Evolutionary conservation across 106 monocot genomes (phyloP), one percentile per base, ranked within the genome.

Genomic region (Alisma plantagoaquatica): DNA sequence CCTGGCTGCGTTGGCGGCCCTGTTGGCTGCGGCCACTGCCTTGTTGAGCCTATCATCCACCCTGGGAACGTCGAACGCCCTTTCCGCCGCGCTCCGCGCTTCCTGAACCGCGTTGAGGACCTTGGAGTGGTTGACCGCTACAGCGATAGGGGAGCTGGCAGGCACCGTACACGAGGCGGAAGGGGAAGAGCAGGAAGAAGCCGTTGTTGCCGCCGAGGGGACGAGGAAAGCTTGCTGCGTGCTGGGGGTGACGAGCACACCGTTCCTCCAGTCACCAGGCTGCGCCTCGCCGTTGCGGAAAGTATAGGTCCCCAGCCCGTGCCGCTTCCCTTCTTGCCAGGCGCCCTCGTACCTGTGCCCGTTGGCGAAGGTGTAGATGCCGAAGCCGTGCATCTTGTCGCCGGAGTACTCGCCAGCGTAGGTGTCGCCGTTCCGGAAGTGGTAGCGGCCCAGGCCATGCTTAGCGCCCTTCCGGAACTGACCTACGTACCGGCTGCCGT

Each of bases 261-360:
- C 86, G 50, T 67, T 74, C 50, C 77, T 69, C 86, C 86, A 86
- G 62, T 80, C 67, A 41, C 86, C 86, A 2, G 86, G 62, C 51
- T 71, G 76, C 1, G 67, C 74, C 57, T 81, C 86, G 10, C 86
- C 86, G 57, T 77, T 86, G 27, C 86, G 62, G 47, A 86, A 86
- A 35, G 77, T 77, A 56, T 86, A 81, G 74, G 71, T 70, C 38
- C 86, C 86, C 24, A 81, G 55, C 5, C 86, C 86, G 27, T 73
- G 73, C 27, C 56, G 68, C 29, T 23, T 19, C 25, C 64, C 73
- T 43, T 79, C 79, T 20, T 79, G 79, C 79, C 79, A 79, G 19
- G 79, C 73, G 16, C 79, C 79, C 30, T 79, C 69, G 4, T 79
- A 79, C 23, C 49, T 44, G 25, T 79, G 73, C 9, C 74, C 79